A percentile compares a stretch with the other conserved stretches of the same genome.
Evolutionary conservation across 1,139 yeast species (phyloP).

Genomic region (Candida sanyaensis): DNA sequence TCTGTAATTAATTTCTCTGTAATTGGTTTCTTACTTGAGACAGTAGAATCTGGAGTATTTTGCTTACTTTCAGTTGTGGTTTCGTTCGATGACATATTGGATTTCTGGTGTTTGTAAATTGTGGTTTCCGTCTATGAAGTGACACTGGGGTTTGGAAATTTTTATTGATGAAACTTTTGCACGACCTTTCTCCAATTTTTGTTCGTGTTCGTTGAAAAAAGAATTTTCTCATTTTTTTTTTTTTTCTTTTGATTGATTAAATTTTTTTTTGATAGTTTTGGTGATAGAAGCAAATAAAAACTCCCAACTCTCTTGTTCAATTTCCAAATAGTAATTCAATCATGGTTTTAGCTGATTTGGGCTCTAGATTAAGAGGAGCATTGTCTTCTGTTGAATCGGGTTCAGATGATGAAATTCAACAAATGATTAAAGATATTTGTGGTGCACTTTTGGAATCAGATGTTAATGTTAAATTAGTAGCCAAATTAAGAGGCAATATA

Average conservation of each 20-base stretch:
- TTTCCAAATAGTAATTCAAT: background rate
- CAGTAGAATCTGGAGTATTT: background rate
- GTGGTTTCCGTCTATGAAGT: background rate
- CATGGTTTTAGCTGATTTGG: conserved; percentile 96
- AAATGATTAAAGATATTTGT: conserved; percentile 83
- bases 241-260: conserved; percentile 3
- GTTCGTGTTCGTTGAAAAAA: background rate
- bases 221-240: too few species aligned
- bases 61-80: background rate
- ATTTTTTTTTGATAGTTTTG: background rate
- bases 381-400: conserved; percentile 60
- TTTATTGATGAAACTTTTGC: background rate
- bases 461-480: conserved; percentile 85
- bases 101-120: background rate
- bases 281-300: background rate
- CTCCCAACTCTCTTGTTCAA: too few species aligned
- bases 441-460: conserved; percentile 90
- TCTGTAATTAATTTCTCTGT: conserved; percentile 19
- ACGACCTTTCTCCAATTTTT: conserved; percentile 1
- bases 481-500: conserved; percentile 73
- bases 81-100: background rate
- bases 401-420: conserved; percentile 40
- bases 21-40: background rate
- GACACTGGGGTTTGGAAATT: background rate
- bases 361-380: conserved; percentile 78